Conservation (phyloP, 768 basidiomycete genomes). For the Suillus fuscotomentosus region DNA sequence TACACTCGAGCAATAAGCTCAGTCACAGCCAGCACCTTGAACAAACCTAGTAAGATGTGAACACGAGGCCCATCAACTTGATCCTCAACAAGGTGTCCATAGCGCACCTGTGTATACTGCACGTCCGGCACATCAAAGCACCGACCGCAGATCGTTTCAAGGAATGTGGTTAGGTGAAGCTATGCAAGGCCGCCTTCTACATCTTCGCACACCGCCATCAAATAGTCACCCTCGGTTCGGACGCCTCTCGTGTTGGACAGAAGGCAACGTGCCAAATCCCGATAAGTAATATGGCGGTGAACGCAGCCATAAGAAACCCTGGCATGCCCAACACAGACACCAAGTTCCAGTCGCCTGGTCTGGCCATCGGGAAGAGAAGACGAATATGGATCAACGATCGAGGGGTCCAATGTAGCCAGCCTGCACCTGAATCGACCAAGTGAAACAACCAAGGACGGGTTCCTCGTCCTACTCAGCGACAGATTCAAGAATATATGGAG, state of each 20-base stretch:
- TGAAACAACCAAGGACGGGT: neutral
- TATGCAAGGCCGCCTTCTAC: constrained; percentile 1
- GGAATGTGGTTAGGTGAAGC: neutral
- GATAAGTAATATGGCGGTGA: neutral
- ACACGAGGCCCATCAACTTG: neutral
- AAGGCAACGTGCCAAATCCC: neutral
- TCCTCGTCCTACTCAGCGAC: constrained; percentile 2
- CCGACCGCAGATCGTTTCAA: neutral
- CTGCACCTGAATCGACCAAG: neutral
- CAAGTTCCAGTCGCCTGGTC: neutral
- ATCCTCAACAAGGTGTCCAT: neutral
- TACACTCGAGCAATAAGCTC: neutral
- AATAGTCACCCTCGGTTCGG: neutral
- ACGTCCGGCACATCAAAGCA: neutral
- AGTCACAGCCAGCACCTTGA: neutral
- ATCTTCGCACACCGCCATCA: neutral
- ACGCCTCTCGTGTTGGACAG: neutral
- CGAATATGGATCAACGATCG: neutral
- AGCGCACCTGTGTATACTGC: constrained; percentile 1
- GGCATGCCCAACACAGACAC: neutral
- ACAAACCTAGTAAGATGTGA: neutral
- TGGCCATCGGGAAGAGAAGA: neutral
- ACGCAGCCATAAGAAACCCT: neutral
- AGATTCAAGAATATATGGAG: neutral
- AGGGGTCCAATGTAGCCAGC: neutral